Base-by-base conservation (phyloP, 2,329 filamentous ascomycete genomes). In the Xylariomycetidae sp. region DNA sequence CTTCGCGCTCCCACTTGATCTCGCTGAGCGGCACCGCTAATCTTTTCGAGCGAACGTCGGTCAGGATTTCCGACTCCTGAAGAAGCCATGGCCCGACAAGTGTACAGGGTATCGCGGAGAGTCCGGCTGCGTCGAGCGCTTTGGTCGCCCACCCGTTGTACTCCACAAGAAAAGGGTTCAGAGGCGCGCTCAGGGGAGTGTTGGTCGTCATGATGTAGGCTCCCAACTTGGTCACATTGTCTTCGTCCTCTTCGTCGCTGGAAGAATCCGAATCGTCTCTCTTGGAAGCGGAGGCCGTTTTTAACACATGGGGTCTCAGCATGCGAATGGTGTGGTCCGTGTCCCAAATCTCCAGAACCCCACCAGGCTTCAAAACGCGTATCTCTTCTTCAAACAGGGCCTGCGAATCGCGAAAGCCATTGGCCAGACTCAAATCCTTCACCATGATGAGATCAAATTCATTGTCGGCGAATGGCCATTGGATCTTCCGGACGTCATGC, bases 381-480 rank as follows among this genome's bases (percentile, higher is more conserved):
- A 90, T 64, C 41, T 80, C 82, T 53, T 95, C 87, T 44, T 85
- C 82, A 38, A 79, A 65, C 17, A 75, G 57, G 4, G 43, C 20
- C 31, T 76, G 69, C 20, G 79, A 73, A 37, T 75, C 65, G 27
- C 74, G 63, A 17, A 74, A 74, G 6, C 82, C 68, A n/a, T 76
- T 62, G 15, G 65, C 74, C 43, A 92, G 68, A 34, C 78, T 81
- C 50, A 87, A 65, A 54, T 95, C 88, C 58, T 95, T 95, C 52
- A 86, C 72, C 68, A 95, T 87, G 49, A 96, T 74, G 25, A 95
- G 71, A 55, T 95, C 87, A 57, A 93, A 95, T 48, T 89, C 81
- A 22, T 73, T 80, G 39, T 86, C 76, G 2, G 77, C 69, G 43
- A 95, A 87, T 0, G 90, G 90, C 50, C 89, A 75, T 1, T 86